Conservation (phyloP, 1,284 basidiomycete genomes). For the Cerrena zonata region DNA sequence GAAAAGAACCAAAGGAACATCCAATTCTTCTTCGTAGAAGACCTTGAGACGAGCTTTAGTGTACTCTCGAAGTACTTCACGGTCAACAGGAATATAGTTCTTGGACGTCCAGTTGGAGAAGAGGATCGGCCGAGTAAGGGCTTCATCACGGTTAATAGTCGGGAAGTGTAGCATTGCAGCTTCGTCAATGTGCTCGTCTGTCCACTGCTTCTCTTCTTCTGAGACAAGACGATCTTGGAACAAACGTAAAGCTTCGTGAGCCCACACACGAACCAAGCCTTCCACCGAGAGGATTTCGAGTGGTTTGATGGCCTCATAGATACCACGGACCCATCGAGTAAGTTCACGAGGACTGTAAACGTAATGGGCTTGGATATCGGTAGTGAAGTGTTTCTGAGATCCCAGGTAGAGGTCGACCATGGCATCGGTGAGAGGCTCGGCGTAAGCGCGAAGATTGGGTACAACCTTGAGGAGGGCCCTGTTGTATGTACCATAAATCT, state of each 20-base stretch:
- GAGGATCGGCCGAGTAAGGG: conserved; percentile 83
- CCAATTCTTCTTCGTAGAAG: conserved; percentile 96
- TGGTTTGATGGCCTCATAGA: conserved; percentile 93
- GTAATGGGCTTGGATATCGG: conserved; percentile 96
- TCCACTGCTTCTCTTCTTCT: conserved; percentile 90
- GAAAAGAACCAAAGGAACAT: conserved; percentile 97
- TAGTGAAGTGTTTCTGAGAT: conserved; percentile 91
- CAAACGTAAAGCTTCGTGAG: conserved; percentile 92
- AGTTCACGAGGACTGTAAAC: conserved; percentile 99
- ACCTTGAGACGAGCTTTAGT: conserved; percentile 92
- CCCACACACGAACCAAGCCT: conserved; percentile 95
- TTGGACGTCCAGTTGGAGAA: conserved; percentile 99
- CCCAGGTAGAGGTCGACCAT: conserved; percentile 96
- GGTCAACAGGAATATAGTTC: conserved; percentile 90
- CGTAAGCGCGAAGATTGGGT: conserved; percentile 87
- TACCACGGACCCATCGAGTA: conserved; percentile 94
- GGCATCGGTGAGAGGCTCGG: conserved; percentile 91
- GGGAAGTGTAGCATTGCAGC: conserved; percentile 88
- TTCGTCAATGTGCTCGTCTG: conserved; percentile 86
- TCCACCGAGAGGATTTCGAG: conserved; percentile 88
- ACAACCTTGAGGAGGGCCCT: conserved; percentile 93
- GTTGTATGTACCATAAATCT: conserved; percentile 99
- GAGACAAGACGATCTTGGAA: conserved; percentile 96
- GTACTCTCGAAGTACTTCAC: conserved; percentile 90
- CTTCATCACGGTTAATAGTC: conserved; percentile 79